Conservation (phyloP, 441 rosid genomes). For the Gossypium laxum region DNA sequence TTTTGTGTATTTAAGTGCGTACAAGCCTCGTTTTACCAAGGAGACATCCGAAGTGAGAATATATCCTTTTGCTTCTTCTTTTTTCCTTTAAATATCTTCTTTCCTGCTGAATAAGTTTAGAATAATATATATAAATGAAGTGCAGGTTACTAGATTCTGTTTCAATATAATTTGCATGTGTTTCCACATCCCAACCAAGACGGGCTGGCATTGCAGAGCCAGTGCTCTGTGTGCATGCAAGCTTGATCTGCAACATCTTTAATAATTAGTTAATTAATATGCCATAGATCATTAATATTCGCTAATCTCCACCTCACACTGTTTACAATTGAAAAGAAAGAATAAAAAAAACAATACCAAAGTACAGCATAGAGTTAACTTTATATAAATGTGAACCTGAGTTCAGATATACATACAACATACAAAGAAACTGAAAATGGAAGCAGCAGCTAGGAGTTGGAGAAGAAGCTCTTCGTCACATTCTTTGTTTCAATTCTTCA, state of each 20-base stretch:
- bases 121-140: background rate
- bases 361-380: background rate
- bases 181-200: background rate
- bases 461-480: background rate
- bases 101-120: background rate
- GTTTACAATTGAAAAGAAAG: background rate
- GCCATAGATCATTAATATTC: background rate
- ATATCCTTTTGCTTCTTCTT: background rate
- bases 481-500: background rate
- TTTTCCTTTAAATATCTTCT: background rate
- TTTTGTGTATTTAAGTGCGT: no score
- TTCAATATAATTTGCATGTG: background rate
- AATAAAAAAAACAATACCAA: background rate
- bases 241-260: background rate
- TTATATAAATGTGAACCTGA: constrained; percentile 15
- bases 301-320: background rate
- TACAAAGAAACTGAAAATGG: constrained; percentile 12
- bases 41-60: background rate
- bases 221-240: background rate
- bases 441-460: constrained; percentile 7
- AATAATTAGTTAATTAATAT: background rate
- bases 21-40: background rate
- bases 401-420: background rate
- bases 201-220: no score
- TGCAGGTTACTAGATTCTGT: background rate